Percentiles rank a stretch among this genome's conserved stretches.
phyloP scores from a whole-genome alignment of 495 filamentous ascomycete species.

The Tuber calosporum region DNA sequence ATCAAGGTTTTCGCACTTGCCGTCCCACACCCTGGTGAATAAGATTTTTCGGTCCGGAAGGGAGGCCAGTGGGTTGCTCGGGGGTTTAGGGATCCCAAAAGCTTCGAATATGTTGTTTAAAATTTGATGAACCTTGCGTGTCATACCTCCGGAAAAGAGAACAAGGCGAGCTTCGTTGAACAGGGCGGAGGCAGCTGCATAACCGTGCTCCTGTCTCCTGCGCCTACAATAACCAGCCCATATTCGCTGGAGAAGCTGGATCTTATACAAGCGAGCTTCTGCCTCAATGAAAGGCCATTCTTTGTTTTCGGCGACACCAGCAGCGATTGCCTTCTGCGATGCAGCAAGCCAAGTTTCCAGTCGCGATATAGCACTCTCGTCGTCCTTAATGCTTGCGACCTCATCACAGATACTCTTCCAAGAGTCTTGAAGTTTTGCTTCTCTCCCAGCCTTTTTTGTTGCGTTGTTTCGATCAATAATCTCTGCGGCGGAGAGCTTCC shows the following conservation, averaged over 20 bases:
- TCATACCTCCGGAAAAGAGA: slow-evolving; percentile 33
- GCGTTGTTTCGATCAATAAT: slow-evolving; percentile 34
- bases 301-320: slow-evolving; percentile 30
- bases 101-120: slow-evolving; percentile 35
- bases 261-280: slow-evolving; percentile 44
- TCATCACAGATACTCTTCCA: slow-evolving; percentile 32
- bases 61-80: slow-evolving; percentile 9
- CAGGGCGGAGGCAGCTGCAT: slow-evolving; percentile 42
- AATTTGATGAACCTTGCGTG: slow-evolving; percentile 36
- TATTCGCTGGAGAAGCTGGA: slow-evolving; percentile 43
- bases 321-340: slow-evolving; percentile 24
- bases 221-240: slow-evolving; percentile 42
- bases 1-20: slow-evolving; percentile 36
- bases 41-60: slow-evolving; percentile 31
- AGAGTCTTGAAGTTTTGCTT: slow-evolving; percentile 29
- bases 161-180: slow-evolving; percentile 37
- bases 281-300: slow-evolving; percentile 42
- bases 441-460: slow-evolving; percentile 33
- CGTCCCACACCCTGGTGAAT: slow-evolving; percentile 22
- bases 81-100: slow-evolving; percentile 35
- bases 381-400: slow-evolving; percentile 24
- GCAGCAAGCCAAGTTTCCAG: slow-evolving; percentile 28
- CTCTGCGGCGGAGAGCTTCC: slow-evolving; percentile 30
- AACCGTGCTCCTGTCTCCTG: slow-evolving; percentile 39
- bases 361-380: slow-evolving; percentile 23